Evolutionary conservation across 441 rosid genomes (phyloP).

Genomic region (Flueggea neowawraea): DNA sequence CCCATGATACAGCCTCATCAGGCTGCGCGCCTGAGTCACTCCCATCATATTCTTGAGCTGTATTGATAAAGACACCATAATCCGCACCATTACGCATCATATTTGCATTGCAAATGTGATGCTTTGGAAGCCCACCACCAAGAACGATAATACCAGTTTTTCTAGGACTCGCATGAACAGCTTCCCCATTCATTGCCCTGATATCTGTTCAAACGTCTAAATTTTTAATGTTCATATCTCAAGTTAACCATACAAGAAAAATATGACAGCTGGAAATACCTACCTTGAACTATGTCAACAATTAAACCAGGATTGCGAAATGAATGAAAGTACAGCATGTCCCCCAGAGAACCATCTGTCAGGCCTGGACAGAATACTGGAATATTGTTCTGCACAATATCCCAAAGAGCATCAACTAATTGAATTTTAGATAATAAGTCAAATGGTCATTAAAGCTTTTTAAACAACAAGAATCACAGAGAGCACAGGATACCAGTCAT

Average conservation of each 20-base stretch:
- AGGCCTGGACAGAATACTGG: constrained; percentile 90
- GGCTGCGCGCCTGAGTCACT: constrained; percentile 97
- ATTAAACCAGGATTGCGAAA: constrained; percentile 56
- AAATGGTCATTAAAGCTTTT: too few species aligned
- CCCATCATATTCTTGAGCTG: constrained; percentile 94
- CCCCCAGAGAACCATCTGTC: constrained; percentile 95
- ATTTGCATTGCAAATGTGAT: constrained; percentile 95
- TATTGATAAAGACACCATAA: constrained; percentile 87
- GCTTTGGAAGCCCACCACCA: constrained; percentile 94
- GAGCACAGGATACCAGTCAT: too few species aligned
- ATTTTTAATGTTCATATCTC: not conserved
- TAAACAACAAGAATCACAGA: too few species aligned
- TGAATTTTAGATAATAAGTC: too few species aligned
- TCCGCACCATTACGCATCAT: constrained; percentile 99
- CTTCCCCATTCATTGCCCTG: constrained; percentile 77
- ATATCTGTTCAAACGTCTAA: constrained; percentile 50
- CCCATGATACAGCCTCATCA: constrained; percentile 97
- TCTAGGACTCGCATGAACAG: constrained; percentile 75
- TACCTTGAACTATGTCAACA: constrained; percentile 74
- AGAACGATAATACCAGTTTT: constrained; percentile 87
- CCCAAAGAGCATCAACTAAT: not conserved
- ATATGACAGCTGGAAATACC: constrained; percentile 9
- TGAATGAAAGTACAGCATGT: constrained; percentile 92
- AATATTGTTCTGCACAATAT: constrained; percentile 64
- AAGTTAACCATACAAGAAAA: too few species aligned